Evolutionary conservation across 257 asterid genomes (phyloP).

Genomic region (Nyctanthes arbortristis): DNA sequence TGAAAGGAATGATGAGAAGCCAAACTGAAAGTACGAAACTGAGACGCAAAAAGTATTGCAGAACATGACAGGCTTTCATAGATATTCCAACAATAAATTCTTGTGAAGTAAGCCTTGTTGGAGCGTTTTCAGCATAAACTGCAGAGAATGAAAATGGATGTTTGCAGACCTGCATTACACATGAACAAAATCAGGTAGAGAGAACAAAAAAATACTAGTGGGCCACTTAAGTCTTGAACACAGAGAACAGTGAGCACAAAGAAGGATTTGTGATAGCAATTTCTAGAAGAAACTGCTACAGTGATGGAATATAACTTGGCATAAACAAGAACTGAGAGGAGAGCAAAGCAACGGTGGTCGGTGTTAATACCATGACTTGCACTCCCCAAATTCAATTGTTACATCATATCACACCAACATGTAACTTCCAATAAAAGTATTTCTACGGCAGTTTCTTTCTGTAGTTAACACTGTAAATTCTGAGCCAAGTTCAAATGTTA

Average conservation of each 20-base stretch:
- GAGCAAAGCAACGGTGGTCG: too few species aligned
- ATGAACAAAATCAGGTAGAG: conserved; percentile 16
- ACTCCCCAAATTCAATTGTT: too few species aligned
- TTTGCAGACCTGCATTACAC: conserved; percentile 74
- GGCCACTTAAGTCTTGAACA: conserved; percentile 1
- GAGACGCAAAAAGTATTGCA: conserved; percentile 85
- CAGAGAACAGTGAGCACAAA: neutral
- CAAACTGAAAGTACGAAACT: conserved; percentile 93
- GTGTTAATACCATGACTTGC: too few species aligned
- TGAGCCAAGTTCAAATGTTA: too few species aligned
- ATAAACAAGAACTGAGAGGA: neutral
- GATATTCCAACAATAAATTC: conserved; percentile 87
- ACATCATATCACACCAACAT: too few species aligned
- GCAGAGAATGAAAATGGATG: too few species aligned
- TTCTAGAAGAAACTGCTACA: conserved; percentile 7
- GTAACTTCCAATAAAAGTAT: too few species aligned
- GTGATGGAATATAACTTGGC: neutral
- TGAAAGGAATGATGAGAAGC: conserved; percentile 93
- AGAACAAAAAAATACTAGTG: too few species aligned
- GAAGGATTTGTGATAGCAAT: neutral
- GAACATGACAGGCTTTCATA: conserved; percentile 88
- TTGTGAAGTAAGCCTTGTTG: conserved; percentile 83
- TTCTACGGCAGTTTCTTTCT: too few species aligned
- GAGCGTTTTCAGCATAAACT: conserved; percentile 93
- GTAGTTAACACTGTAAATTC: too few species aligned